Conservation (phyloP, 2,329 filamentous ascomycete species). For the Lachnellula suecica region DNA sequence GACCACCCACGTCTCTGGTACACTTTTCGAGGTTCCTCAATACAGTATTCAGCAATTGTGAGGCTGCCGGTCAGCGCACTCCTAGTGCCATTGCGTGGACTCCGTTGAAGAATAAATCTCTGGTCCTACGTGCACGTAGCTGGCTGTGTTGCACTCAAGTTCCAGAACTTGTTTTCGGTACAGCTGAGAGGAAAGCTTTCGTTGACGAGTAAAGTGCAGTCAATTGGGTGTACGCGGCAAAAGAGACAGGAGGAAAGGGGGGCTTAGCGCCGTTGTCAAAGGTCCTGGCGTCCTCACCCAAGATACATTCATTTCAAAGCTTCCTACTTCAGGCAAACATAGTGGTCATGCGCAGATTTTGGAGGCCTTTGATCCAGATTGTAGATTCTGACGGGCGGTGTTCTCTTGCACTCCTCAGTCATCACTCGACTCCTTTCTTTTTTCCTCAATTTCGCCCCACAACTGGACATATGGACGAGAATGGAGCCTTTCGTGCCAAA, state of each 20-base stretch:
- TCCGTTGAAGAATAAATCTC: too few species aligned
- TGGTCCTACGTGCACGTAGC: too few species aligned
- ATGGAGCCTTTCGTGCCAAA: conserved; percentile 15
- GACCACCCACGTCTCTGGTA: too few species aligned
- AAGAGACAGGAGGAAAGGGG: neutral
- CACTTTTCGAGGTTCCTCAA: too few species aligned
- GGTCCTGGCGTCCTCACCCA: neutral
- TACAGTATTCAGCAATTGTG: too few species aligned
- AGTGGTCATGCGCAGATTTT: neutral
- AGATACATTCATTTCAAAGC: neutral
- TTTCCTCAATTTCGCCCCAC: conserved; percentile 11
- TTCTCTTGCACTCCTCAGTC: neutral
- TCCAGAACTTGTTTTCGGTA: too few species aligned
- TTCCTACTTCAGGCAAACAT: neutral
- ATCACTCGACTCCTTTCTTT: neutral
- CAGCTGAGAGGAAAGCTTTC: too few species aligned
- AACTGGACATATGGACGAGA: conserved; percentile 1
- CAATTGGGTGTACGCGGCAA: neutral
- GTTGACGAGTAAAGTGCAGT: neutral
- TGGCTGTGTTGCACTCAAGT: too few species aligned
- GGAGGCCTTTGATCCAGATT: neutral
- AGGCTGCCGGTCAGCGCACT: too few species aligned
- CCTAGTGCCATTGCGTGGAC: too few species aligned
- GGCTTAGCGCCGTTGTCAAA: neutral
- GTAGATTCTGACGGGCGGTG: neutral